Base-by-base conservation (phyloP, 1,139 yeast genomes). In the Pichia sp. region DNA sequence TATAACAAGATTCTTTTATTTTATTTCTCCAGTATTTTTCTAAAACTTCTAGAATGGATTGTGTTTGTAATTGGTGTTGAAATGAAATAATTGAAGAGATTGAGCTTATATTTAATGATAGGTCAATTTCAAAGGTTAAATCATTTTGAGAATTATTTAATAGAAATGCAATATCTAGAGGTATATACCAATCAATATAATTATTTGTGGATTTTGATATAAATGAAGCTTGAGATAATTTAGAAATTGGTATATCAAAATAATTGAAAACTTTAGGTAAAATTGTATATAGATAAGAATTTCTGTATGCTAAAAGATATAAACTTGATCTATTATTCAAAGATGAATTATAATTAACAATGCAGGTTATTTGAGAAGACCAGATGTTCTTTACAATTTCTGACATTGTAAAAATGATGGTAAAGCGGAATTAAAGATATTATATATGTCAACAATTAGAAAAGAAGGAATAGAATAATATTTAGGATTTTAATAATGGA, bases 1-100 rank as follows among this genome's bases (percentile, higher is more conserved):
- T 78, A 60, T 74, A 86, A 58, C 86, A 79, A 3, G 89, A 76
- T 60, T 90, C 96, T 59, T 90, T 90, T 61, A 87, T 66, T 54
- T 80, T 89, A 62, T 89, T 88, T 51, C 81, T 70, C 79, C 92
- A 79, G 45, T 78, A 74, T 47, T 74, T 76, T 47, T 71, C 69
- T 33, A 86, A 52, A 18, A 68, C 66, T 2, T 59, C 45, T 2
- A 34, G 31, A 36, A 47, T 27, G 7, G 34, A 25, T 11, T 11
- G 18, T 18, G 37, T 11, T 25, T 27, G 31, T 18, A 33, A 7
- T 32, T 46, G 43, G 25, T 42, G 45, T 37, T 46, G 49, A 39
- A 37, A 42, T 18, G 40, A n/a, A 9, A 37, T 30, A 9, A 29
- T 18, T 5, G 45, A 40, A 33, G n/a, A 30, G n/a, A 8, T 39